These are phyloP conservation scores for Yarrowia bubula DNA, from an alignment of 805 yeast species.

Conservation along the genomic window DNA sequence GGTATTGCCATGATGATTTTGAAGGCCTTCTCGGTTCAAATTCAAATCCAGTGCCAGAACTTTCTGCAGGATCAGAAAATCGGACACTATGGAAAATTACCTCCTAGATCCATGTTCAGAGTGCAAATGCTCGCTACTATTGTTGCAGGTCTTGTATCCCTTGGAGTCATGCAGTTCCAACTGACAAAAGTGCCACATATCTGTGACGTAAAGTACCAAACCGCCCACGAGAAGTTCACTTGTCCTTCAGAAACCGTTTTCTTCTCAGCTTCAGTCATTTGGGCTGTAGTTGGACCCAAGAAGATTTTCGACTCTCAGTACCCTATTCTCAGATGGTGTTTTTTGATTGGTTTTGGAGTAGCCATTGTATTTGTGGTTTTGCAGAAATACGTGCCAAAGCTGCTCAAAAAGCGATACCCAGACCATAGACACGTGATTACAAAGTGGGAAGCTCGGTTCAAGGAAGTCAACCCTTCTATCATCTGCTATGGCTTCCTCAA, in stretches of 20 bases:
- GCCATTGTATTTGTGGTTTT: conserved; percentile 27
- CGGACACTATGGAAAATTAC: conserved; percentile 58
- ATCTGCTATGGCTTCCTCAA: conserved; percentile 36
- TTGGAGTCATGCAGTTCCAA: conserved; percentile 40
- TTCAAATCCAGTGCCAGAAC: conserved; percentile 61
- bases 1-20: conserved; percentile 54
- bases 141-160: conserved; percentile 37
- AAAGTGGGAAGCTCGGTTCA: neutral
- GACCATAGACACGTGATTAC: neutral
- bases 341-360: conserved; percentile 34
- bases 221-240: conserved; percentile 33
- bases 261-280: conserved; percentile 48
- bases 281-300: conserved; percentile 51
- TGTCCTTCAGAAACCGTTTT: conserved; percentile 44
- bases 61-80: conserved; percentile 57
- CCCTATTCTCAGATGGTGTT: conserved; percentile 32
- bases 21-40: conserved; percentile 45
- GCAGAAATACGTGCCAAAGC: conserved; percentile 29
- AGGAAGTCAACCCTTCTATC: conserved; percentile 10
- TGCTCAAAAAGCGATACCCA: neutral
- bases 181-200: conserved; percentile 37
- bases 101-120: conserved; percentile 56
- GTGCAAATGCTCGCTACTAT: conserved; percentile 49
- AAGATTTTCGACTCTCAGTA: conserved; percentile 43
- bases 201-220: conserved; percentile 30